Percentiles rank a stretch among this genome's conserved stretches.
Conservation (phyloP, 768 basidiomycete genomes). For the Phaffia tasmanica region DNA sequence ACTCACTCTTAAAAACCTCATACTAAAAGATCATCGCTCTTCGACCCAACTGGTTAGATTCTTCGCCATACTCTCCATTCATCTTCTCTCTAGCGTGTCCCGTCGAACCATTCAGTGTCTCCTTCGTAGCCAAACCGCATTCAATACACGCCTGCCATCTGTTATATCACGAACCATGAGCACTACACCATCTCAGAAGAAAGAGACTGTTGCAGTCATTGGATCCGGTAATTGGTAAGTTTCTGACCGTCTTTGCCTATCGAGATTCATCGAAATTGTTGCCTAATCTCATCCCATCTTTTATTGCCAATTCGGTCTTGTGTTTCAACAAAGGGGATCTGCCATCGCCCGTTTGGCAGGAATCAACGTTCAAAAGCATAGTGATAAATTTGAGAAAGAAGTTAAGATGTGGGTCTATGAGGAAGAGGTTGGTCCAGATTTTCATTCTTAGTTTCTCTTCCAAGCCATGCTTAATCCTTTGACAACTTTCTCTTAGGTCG, state of each 20-base stretch:
- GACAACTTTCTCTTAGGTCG: constrained; percentile 28
- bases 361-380: constrained; percentile 36
- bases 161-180: background rate
- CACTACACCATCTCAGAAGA: background rate
- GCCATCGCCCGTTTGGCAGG: constrained; percentile 27
- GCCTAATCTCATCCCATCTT: background rate
- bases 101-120: background rate
- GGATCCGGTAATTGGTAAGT: constrained; percentile 12
- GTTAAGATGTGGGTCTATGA: constrained; percentile 44
- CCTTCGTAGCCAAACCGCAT: background rate
- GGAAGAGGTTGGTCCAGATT: constrained; percentile 36
- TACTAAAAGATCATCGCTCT: constrained; percentile 1
- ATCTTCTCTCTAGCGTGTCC: background rate
- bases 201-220: constrained; percentile 3
- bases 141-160: background rate
- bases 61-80: background rate
- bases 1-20: too few relatives aligned
- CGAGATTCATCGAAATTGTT: background rate
- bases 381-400: constrained; percentile 39
- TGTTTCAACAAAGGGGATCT: constrained; percentile 14
- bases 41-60: constrained; percentile 17
- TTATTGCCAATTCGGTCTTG: too few relatives aligned
- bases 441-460: background rate
- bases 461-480: background rate
- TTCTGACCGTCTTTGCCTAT: background rate